These are phyloP conservation scores for Spiromastix sp. DNA, from an alignment of 2,329 filamentous ascomycete genomes.

Conservation along the genomic window DNA sequence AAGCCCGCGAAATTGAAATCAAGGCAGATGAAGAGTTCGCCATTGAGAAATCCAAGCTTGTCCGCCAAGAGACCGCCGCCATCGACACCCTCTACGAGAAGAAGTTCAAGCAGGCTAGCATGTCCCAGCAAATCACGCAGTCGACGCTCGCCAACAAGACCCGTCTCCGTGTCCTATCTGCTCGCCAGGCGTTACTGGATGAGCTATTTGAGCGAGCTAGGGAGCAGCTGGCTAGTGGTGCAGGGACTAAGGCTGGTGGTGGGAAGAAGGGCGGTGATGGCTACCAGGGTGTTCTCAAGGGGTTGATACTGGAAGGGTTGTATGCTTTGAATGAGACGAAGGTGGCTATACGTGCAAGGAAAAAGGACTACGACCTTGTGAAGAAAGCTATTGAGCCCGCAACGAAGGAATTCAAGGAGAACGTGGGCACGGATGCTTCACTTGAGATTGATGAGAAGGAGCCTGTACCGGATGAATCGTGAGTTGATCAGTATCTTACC, in stretches of 20 bases:
- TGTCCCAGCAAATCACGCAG: constrained; percentile 97
- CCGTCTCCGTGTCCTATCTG: constrained; percentile 73
- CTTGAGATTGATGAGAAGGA: constrained; percentile 69
- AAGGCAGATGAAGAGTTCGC: constrained; percentile 99
- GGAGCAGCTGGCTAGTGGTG: constrained; percentile 56
- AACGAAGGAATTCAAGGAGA: constrained; percentile 72
- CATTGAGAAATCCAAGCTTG: constrained; percentile 98
- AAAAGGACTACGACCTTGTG: constrained; percentile 65
- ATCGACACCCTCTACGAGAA: constrained; percentile 94
- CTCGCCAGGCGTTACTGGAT: constrained; percentile 85
- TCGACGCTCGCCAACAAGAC: constrained; percentile 96
- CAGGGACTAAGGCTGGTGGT: constrained; percentile 54
- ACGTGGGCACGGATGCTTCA: constrained; percentile 57
- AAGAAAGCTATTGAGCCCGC: constrained; percentile 72
- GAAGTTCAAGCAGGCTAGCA: constrained; percentile 97
- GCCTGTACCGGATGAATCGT: constrained; percentile 73
- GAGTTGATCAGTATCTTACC: constrained; percentile 34
- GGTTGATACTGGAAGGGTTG: constrained; percentile 76
- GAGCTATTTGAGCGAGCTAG: constrained; percentile 73
- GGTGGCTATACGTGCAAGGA: constrained; percentile 62
- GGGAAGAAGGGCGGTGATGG: constrained; percentile 41
- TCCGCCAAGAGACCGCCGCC: constrained; percentile 83
- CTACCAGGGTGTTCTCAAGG: constrained; percentile 68
- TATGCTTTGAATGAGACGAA: constrained; percentile 79
- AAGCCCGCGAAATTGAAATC: constrained; percentile 92